Conservation (phyloP, 129 eudicot species). For the Arctium minus region DNA sequence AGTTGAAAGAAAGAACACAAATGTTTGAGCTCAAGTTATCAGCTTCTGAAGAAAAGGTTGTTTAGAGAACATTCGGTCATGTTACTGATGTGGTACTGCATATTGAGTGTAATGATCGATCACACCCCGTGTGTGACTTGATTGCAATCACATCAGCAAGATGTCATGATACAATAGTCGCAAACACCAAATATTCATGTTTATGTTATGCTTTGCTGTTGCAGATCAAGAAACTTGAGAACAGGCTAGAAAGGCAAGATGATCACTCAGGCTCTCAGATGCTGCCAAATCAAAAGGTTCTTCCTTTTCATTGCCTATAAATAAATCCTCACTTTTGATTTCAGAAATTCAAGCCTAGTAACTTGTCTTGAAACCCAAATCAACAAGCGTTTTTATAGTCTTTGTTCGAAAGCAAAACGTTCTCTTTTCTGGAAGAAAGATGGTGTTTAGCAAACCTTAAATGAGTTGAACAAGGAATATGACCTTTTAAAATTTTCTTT, state of each 20-base stretch:
- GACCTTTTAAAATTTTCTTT: neutral
- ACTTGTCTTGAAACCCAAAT: neutral
- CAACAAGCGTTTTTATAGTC: neutral
- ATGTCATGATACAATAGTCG: neutral
- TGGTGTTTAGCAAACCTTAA: neutral
- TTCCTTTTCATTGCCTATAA: neutral
- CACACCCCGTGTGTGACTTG: neutral
- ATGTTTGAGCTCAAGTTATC: conserved; percentile 20
- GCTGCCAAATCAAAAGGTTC: conserved; percentile 17
- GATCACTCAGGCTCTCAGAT: neutral
- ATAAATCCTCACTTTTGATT: neutral
- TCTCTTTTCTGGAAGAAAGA: neutral
- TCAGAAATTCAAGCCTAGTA: neutral
- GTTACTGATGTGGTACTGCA: neutral
- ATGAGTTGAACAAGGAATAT: neutral
- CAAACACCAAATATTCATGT: neutral
- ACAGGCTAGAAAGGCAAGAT: conserved; percentile 6
- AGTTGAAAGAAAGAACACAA: conserved; percentile 19
- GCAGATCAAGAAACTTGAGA: conserved; percentile 28
- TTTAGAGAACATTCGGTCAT: neutral
- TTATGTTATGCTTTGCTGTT: neutral
- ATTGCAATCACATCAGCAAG: neutral
- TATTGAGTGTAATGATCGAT: neutral
- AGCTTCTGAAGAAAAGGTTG: conserved; percentile 28
- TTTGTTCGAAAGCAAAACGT: neutral